Percentiles rank a stretch among this genome's conserved stretches.
Conservation (phyloP, 139 green algal species). For the Chlorella sorokiniana region DNA sequence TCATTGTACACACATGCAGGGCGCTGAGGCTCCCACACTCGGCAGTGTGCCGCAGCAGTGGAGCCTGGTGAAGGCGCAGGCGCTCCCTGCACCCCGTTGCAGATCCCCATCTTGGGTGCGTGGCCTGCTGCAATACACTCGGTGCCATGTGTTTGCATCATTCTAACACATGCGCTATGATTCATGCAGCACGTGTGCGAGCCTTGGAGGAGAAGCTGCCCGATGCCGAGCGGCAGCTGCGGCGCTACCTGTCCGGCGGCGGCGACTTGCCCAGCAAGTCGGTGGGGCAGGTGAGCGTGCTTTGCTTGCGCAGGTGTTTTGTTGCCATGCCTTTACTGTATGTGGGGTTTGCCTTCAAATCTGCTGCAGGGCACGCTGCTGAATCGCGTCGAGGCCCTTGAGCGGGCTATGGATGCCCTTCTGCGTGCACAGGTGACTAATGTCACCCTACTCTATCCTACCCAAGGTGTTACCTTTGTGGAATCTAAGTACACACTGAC, state of each 20-base stretch:
- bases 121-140: too few relatives aligned
- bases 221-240: slow-evolving; percentile 40
- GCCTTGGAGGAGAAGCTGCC: slow-evolving; percentile 66
- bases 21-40: too few relatives aligned
- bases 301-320: background rate
- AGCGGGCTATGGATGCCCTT: slow-evolving; percentile 49
- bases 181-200: slow-evolving; percentile 46
- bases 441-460: background rate
- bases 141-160: background rate
- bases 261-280: slow-evolving; percentile 29
- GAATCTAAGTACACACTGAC: background rate
- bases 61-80: background rate
- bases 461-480: background rate
- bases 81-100: slow-evolving; percentile 4
- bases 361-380: slow-evolving; percentile 64
- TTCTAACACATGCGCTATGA: too few relatives aligned
- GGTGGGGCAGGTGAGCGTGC: slow-evolving; percentile 31
- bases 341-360: background rate
- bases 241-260: slow-evolving; percentile 33
- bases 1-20: too few relatives aligned
- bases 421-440: slow-evolving; percentile 37
- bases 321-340: background rate
- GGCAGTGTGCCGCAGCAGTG: background rate
- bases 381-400: slow-evolving; percentile 55
- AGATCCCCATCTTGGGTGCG: slow-evolving; percentile 38